phyloP scores from a whole-genome alignment of 768 basidiomycete genomes.

The Lanmaoa rubissima region DNA sequence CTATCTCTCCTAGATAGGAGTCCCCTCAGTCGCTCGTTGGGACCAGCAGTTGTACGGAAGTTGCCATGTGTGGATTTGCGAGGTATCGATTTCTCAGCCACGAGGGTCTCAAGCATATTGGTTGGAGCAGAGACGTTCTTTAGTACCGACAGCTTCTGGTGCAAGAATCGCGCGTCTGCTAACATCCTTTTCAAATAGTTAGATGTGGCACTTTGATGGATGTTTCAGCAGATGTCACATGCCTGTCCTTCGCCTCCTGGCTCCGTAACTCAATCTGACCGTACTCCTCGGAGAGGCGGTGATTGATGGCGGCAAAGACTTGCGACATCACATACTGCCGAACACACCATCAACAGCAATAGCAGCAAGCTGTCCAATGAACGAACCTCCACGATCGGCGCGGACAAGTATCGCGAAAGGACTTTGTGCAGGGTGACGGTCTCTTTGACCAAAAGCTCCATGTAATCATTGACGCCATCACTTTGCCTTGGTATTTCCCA shows the following conservation, averaged over 20 bases:
- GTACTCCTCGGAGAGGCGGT: conserved; percentile 86
- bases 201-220: conserved; percentile 11
- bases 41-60: conserved; percentile 19
- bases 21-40: conserved; percentile 40
- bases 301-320: conserved; percentile 91
- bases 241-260: conserved; percentile 86
- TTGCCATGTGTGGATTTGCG: conserved; percentile 32
- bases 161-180: conserved; percentile 74
- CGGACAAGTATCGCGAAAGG: conserved; percentile 82
- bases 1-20: conserved; percentile 33
- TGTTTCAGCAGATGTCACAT: conserved; percentile 11
- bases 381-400: conserved; percentile 76
- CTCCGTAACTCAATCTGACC: conserved; percentile 76
- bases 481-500: conserved; percentile 68
- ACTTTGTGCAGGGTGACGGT: conserved; percentile 96
- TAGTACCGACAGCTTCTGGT: conserved; percentile 70
- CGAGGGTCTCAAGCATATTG: conserved; percentile 80
- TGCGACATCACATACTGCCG: conserved; percentile 88
- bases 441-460: conserved; percentile 91
- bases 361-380: conserved; percentile 4
- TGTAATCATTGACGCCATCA: conserved; percentile 80
- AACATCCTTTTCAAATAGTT: conserved; percentile 55
- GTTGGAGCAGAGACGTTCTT: conserved; percentile 72
- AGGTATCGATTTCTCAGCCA: conserved; percentile 73
- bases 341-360: conserved; percentile 11